Evolutionary conservation across 805 yeast genomes (phyloP).

Genomic region (Barnettozyma pratensis): DNA sequence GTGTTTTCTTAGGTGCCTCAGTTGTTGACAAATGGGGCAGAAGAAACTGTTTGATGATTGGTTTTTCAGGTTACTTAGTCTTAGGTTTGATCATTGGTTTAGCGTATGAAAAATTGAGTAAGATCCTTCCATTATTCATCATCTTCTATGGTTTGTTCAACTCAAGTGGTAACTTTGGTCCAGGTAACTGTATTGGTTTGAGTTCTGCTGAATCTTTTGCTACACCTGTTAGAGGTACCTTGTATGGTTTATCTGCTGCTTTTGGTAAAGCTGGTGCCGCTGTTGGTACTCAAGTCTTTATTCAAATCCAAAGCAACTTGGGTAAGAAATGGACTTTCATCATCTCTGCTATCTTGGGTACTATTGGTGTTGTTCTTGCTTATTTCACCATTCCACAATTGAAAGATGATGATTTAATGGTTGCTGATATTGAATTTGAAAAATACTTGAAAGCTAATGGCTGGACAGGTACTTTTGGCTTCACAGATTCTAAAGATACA

Average conservation of each 20-base stretch:
- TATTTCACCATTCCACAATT: constrained; percentile 55
- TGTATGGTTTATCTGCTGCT: constrained; percentile 74
- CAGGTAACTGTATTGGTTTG: constrained; percentile 73
- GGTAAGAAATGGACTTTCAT: constrained; percentile 76
- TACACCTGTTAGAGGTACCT: constrained; percentile 71
- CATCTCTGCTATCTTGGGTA: constrained; percentile 70
- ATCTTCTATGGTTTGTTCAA: constrained; percentile 71
- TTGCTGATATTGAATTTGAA: constrained; percentile 59
- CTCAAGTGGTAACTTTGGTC: constrained; percentile 69
- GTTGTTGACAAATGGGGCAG: constrained; percentile 64
- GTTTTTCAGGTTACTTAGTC: constrained; percentile 65
- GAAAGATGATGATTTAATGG: constrained; percentile 61
- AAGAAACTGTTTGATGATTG: constrained; percentile 64
- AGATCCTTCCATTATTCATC: constrained; percentile 59
- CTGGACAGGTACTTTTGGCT: constrained; percentile 44
- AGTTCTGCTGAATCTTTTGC: constrained; percentile 65
- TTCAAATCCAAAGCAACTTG: constrained; percentile 57
- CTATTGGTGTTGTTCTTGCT: constrained; percentile 56
- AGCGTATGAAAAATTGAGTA: constrained; percentile 49
- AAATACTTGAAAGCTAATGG: constrained; percentile 55
- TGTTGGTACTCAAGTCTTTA: constrained; percentile 68
- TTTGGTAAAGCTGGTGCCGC: constrained; percentile 85
- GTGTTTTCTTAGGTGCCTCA: constrained; percentile 64
- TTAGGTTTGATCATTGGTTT: constrained; percentile 70
- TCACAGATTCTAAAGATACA: constrained; percentile 12